Base-by-base conservation (phyloP, 345 rosid species). In the Sonneratia alba region DNA sequence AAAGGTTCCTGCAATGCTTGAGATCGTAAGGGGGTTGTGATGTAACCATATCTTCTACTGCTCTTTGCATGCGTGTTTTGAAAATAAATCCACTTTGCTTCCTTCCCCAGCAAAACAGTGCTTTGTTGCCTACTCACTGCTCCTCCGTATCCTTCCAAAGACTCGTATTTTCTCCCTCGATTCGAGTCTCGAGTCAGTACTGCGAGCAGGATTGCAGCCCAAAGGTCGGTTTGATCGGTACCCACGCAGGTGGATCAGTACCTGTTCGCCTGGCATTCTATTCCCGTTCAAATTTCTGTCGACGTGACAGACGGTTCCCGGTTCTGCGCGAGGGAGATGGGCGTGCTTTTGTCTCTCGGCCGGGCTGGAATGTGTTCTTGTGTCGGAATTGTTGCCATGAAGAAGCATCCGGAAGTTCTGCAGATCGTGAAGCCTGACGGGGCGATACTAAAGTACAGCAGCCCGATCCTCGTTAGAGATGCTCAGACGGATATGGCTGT, bases 391-490 rank as follows among this genome's bases (percentile, higher is more conserved):
- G 3, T 18, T 27, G 3, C 18, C 27, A 62, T 6, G 13, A 43
- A 38, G 22, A 71, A 18, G 66, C 59, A 36, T 7, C 59, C 42
- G 51, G 61, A 53, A 71, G 74, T 72, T 14, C 24, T 82, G 71
- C 79, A 64, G 72, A 67, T 79, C 70, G 83, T 82, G 77, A 82
- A 73, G 74, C 72, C 70, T n/a, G 83, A 77, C 67, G 83, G 81
- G 21, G 63, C 77, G 76, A 21, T 71, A 40, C 16, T 75, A 21
- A 75, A 79, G 73, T 77, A 70, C 74, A 45, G 67, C n/a, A 12
- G 76, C 18, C 76, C 83, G 3, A n/a, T 73, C 67, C 74, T 71
- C 6, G 85, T 82, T 21, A 77, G 70, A 68, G 83, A 82, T 36
- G 45, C 79, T 36, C 65, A 70, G 56, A 27, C 5, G 51, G 49